A percentile compares a stretch with the other conserved stretches of the same genome.
These are phyloP conservation scores for Sphaerulina vaccinii DNA, from an alignment of 2,329 filamentous ascomycete genomes.

Conservation along the genomic window DNA sequence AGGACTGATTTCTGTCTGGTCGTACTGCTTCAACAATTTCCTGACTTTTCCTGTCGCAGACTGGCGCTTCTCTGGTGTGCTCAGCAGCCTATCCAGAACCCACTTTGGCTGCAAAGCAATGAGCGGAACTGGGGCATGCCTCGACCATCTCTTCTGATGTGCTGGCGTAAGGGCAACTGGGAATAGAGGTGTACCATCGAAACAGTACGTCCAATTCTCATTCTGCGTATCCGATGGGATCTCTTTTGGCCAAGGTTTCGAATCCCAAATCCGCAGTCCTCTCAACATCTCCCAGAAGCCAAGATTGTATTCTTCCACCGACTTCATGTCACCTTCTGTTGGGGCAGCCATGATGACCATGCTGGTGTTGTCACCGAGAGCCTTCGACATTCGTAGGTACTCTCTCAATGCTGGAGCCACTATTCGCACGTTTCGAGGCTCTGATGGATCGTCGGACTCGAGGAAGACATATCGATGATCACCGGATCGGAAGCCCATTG, in stretches of 20 bases:
- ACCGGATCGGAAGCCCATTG: conserved; percentile 23
- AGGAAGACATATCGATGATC: conserved; percentile 26
- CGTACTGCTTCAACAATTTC: conserved; percentile 24
- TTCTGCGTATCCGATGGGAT: conserved; percentile 21
- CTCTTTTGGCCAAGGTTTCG: conserved; percentile 22
- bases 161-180: conserved; percentile 25
- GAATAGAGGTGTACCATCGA: conserved; percentile 23
- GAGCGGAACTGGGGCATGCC: conserved; percentile 23
- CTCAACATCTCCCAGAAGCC: conserved; percentile 25
- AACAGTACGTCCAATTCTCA: conserved; percentile 25
- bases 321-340: conserved; percentile 19
- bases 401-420: conserved; percentile 21
- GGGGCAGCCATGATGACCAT: conserved; percentile 26
- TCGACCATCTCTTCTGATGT: conserved; percentile 24
- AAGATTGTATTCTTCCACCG: conserved; percentile 24
- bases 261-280: conserved; percentile 23
- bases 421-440: conserved; percentile 22
- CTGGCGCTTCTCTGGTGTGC: conserved; percentile 23
- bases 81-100: conserved; percentile 24
- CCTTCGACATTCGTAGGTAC: conserved; percentile 21
- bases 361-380: conserved; percentile 24
- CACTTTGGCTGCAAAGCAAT: conserved; percentile 25
- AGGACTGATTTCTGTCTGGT: conserved; percentile 23
- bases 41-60: conserved; percentile 23
- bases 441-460: conserved; percentile 23